Evolutionary conservation across 495 filamentous ascomycete species (phyloP), one percentile per base, ranked within the genome.

Genomic region (Penicillium ucsense): DNA sequence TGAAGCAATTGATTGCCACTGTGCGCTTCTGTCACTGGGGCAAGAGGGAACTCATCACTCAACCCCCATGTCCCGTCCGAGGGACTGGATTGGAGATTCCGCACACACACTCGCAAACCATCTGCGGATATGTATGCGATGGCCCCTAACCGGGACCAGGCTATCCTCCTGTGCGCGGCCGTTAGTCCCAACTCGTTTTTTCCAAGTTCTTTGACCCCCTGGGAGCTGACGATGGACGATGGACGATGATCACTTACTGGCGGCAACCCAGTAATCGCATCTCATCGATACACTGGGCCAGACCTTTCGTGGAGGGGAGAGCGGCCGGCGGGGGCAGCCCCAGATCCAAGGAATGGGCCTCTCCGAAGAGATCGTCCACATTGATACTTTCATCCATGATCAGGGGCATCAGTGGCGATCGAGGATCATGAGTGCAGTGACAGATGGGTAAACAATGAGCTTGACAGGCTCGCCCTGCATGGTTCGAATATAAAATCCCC

Each of bases 131-230:
- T 84, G 47, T 82, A 82, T 31, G 91, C 91, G 61, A 97, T 86
- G 55, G 82, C 88, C 46, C 92, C 92, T 58, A 81, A 72, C 47
- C 83, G 87, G 11, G 92, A 95, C 94, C 94, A 97, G 41, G 84
- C 83, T 45, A 96, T 77, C 51, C 78, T 83, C 54, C 89, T 95
- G 55, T 9, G 31, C 10, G 20, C 1, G 31, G 10, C 10, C 30
- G 20, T 20, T 20, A 20, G 20, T 20, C 20, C 20, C 20, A 20
- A 20, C 20, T 20, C 20, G 20, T 20, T 20, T 20, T 20, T 20
- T 20, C 20, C 20, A 20, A 20, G 20, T 20, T 20, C 20, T 20
- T 20, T 20, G 20, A 20, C 20, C 20, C 20, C 20, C 20, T 20
- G 20, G n/a, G n/a, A n/a, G n/a, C n/a, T n/a, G n/a, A n/a, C n/a